phyloP scores from a whole-genome alignment of 2,329 filamentous ascomycete genomes.

The Colletotrichum horii region DNA sequence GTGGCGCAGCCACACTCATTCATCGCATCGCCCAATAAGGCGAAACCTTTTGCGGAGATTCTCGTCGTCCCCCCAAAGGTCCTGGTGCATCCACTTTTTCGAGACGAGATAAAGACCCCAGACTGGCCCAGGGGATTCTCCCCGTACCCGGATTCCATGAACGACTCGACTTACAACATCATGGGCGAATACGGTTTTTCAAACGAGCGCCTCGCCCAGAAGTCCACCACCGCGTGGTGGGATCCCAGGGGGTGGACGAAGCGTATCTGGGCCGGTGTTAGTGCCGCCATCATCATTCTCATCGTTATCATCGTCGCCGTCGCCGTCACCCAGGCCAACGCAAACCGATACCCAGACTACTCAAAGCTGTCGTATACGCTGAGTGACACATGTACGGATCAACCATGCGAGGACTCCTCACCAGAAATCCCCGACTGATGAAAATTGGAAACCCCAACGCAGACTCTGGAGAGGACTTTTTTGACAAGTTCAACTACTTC shows the following conservation, averaged over 20 bases:
- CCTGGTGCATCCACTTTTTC: conserved; percentile 16
- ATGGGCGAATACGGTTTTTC: conserved; percentile 10
- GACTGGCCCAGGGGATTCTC: conserved; percentile 11
- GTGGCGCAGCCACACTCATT: conserved; percentile 17
- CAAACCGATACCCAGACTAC: conserved; percentile 55
- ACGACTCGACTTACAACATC: conserved; percentile 7
- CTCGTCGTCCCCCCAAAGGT: conserved; percentile 20
- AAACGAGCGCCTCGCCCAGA: background rate
- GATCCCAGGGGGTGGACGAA: conserved; percentile 59
- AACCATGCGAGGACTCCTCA: background rate
- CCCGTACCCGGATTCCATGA: conserved; percentile 9
- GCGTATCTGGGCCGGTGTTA: conserved; percentile 52
- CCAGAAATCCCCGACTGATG: conserved; percentile 6
- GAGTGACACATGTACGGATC: conserved; percentile 51
- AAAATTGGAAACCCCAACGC: background rate
- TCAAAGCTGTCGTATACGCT: conserved; percentile 50
- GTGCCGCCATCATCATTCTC: conserved; percentile 45
- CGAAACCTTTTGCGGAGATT: conserved; percentile 12
- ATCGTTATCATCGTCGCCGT: conserved; percentile 54
- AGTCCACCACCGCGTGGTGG: conserved; percentile 32
- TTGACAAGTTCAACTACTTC: conserved; percentile 61
- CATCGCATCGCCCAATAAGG: background rate
- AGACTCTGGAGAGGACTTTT: conserved; percentile 57
- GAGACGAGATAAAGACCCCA: conserved; percentile 19
- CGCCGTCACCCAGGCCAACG: conserved; percentile 42